Evolutionary conservation across 768 basidiomycete genomes (phyloP).

Genomic region (Russula virescens): DNA sequence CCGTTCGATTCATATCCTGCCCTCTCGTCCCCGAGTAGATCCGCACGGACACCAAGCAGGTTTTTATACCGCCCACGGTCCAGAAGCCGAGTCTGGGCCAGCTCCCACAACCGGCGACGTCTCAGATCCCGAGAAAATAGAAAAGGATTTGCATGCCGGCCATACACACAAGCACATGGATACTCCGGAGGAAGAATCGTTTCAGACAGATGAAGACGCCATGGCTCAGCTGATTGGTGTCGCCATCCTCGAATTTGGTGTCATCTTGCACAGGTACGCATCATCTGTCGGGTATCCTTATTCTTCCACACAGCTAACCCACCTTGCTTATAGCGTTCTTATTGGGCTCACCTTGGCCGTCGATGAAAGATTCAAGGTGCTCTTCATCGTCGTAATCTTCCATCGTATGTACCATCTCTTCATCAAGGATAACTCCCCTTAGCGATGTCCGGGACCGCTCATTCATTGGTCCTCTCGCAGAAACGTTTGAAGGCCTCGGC

Average conservation of each 20-base stretch:
- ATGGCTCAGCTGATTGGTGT: slow-evolving; percentile 78
- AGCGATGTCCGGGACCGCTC: background rate
- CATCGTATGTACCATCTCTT: slow-evolving; percentile 59
- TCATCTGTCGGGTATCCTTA: background rate
- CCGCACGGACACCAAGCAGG: slow-evolving; percentile 59
- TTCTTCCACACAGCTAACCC: background rate
- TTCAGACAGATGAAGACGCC: slow-evolving; percentile 27
- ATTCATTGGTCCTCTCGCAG: slow-evolving; percentile 35
- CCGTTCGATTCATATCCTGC: background rate
- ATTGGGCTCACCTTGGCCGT: slow-evolving; percentile 93
- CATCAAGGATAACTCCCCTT: background rate
- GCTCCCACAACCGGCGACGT: background rate
- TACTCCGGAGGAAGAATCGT: slow-evolving; percentile 30
- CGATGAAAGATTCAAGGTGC: slow-evolving; percentile 66
- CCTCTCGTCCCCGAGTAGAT: slow-evolving; percentile 36
- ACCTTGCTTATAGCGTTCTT: slow-evolving; percentile 46
- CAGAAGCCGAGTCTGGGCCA: slow-evolving; percentile 37
- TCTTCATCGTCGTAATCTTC: slow-evolving; percentile 89
- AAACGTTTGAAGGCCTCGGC: slow-evolving; percentile 93
- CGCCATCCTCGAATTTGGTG: slow-evolving; percentile 91
- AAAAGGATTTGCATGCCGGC: background rate
- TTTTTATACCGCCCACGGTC: slow-evolving; percentile 64
- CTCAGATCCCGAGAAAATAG: slow-evolving; percentile 2
- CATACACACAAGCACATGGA: slow-evolving; percentile 30
- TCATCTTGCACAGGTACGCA: slow-evolving; percentile 69